Evolutionary conservation across 208 protist genomes (phyloP), one percentile per base, ranked within the genome.

Genomic region (Spongospora subterranea): DNA sequence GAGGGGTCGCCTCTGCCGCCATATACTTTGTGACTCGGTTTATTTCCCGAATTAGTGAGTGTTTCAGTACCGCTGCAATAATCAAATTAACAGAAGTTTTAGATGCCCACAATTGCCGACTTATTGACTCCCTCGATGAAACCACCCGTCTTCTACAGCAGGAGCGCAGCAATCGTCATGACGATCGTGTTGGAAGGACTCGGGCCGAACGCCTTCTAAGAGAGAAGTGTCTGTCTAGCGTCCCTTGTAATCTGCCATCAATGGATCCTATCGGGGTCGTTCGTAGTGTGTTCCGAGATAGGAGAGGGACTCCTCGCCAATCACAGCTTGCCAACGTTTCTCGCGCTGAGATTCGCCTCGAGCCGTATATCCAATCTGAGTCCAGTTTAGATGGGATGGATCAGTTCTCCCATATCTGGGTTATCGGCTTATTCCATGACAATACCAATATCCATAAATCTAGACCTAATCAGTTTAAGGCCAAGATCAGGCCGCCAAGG

Each of bases 191-290:
- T 43, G 71, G 71, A 20, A 6, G 71, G n/a, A 82, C 71, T 35
- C n/a, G 40, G n/a, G 71, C 71, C 13, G 71, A 82, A 43, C 6
- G n/a, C 6, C 71, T 82, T 6, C 35, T 82, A 39, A 6, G 71
- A 20, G 71, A 82, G 40, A 6, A 45, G 71, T 60, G 50, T 24
- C 24, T 24, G 24, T 6, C 13, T 60, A 24, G 6, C 24, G 40
- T 45, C n/a, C 71, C 71, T 20, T 17, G 20, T 29, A 29, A 29
- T 65, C 17, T 65, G 20, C 20, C 54, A 32, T 32, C 20, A 17
- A 6, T 82, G 71, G 35, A 89, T 20, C 54, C 88, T 32, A 89
- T 89, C 65, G 88, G 88, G 13, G 6, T 89, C 46, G 13, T 89
- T 32, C 46, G 65, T 65, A 65, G 17, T 45, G 88, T 89, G 29